Evolutionary conservation across 495 filamentous ascomycete genomes (phyloP).

Genomic region (Rostrohypoxylon terebratum): DNA sequence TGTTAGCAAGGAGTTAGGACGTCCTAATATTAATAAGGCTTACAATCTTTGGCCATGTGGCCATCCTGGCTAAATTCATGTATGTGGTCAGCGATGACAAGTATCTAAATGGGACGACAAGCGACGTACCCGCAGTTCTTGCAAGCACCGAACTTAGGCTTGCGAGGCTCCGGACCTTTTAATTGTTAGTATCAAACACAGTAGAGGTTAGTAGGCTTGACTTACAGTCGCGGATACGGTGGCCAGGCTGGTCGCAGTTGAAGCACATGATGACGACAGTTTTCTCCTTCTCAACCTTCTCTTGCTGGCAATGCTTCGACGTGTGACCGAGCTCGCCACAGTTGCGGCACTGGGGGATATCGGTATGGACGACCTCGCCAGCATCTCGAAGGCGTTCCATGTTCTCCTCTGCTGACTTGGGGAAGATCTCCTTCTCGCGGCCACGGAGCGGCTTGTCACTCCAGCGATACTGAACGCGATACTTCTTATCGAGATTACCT

Average conservation of each 20-base stretch:
- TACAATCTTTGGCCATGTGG: slow-evolving; percentile 58
- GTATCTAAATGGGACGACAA: neutral
- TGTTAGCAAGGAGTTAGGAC: slow-evolving; percentile 55
- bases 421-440: slow-evolving; percentile 72
- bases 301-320: slow-evolving; percentile 72
- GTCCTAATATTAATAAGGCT: slow-evolving; percentile 34
- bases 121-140: slow-evolving; percentile 80
- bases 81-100: neutral
- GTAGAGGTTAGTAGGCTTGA: slow-evolving; percentile 35
- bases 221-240: slow-evolving; percentile 77
- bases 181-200: slow-evolving; percentile 46
- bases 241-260: slow-evolving; percentile 77
- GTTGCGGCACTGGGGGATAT: slow-evolving; percentile 74
- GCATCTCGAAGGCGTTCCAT: slow-evolving; percentile 77
- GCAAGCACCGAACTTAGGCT: slow-evolving; percentile 71
- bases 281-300: slow-evolving; percentile 62
- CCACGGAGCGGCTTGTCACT: slow-evolving; percentile 72
- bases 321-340: slow-evolving; percentile 82
- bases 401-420: slow-evolving; percentile 73
- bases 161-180: slow-evolving; percentile 62
- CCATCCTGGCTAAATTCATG: slow-evolving; percentile 50
- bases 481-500: slow-evolving; percentile 81
- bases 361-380: slow-evolving; percentile 74
- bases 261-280: slow-evolving; percentile 72
- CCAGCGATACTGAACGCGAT: slow-evolving; percentile 76